Conservation (phyloP, 768 basidiomycete species). For the Mycena rebaudengoi region DNA sequence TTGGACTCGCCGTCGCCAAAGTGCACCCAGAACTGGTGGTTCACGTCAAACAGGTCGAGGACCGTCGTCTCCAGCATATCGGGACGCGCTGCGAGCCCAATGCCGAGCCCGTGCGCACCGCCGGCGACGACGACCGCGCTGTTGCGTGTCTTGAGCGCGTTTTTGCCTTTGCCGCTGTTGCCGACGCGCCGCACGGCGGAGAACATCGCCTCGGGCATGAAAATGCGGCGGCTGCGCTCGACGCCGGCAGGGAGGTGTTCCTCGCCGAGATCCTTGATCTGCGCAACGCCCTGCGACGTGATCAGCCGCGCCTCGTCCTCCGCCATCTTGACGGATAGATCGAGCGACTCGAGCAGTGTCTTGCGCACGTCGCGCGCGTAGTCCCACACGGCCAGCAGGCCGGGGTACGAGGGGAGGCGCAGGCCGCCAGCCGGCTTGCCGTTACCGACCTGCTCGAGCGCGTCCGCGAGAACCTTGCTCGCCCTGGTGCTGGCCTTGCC, state of each 20-base stretch:
- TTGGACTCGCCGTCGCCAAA: constrained; percentile 64
- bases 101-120: constrained; percentile 80
- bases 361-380: constrained; percentile 84
- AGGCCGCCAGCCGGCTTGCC: constrained; percentile 77
- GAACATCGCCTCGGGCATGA: constrained; percentile 99
- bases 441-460: constrained; percentile 78
- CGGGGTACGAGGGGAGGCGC: constrained; percentile 82
- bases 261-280: constrained; percentile 76
- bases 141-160: constrained; percentile 43
- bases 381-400: constrained; percentile 83
- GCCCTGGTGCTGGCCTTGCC: constrained; percentile 61
- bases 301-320: constrained; percentile 84
- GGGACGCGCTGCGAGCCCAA: constrained; percentile 78
- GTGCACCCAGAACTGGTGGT: constrained; percentile 78
- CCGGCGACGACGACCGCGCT: constrained; percentile 74
- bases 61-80: constrained; percentile 84
- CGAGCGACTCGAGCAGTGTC: constrained; percentile 81
- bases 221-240: constrained; percentile 82
- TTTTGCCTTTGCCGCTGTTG: constrained; percentile 45
- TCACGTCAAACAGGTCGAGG: constrained; percentile 87
- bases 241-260: constrained; percentile 82
- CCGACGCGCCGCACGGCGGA: constrained; percentile 57
- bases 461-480: constrained; percentile 65
- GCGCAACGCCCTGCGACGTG: constrained; percentile 71
- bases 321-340: constrained; percentile 78